Base-by-base conservation (phyloP, 2,329 filamentous ascomycete species). In the Trichoderma lentiforme region DNA sequence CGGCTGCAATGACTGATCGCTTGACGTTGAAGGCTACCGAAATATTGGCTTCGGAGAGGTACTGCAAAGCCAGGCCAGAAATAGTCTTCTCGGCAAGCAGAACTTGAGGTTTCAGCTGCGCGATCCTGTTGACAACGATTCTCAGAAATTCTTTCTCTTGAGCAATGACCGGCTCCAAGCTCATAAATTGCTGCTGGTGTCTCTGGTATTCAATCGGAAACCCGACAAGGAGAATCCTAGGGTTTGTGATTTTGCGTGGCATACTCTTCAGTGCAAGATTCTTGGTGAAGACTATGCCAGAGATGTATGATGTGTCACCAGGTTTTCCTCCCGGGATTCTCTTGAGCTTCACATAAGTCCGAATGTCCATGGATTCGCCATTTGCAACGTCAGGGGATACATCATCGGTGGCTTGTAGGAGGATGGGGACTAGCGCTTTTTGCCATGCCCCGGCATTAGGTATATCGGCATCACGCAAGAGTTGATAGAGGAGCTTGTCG, bases 21-120 rank as follows among this genome's bases (percentile, higher is more conserved):
- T 99, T 99, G 77, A 99, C 95, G 81, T 99, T 98, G 84, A 96
- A 97, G 0, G 92, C 95, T 14, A 98, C 97, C 3, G 95, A 92
- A 74, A 99, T 97, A 72, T 94, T 93, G 12, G 93, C 93, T 76
- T 96, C 91, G 24, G 94, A 92, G 2, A 99, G 86, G 75, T 97
- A 93, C 77, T 97, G 92, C 69, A 99, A 85, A 3, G 97, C 96
- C 60, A 98, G 86, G 0, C 96, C 95, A 3, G 96, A 96, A 15
- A 99, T 93, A 75, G 95, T 93, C 76, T 94, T 95, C 79, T 98
- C 93, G 1, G 96, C 94, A n/a, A 99, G 87, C 21, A 99, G 85
- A 12, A 99, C 86, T 65, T 95, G 93, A 7, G 96, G 96, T 36
- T 91, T 89, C 30, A 98, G 85, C 47, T 94, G 93, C 72, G 93